A percentile compares a stretch with the other conserved stretches of the same genome.
Evolutionary conservation across 768 basidiomycete species (phyloP).

Genomic region (Suillus tomentosus): DNA sequence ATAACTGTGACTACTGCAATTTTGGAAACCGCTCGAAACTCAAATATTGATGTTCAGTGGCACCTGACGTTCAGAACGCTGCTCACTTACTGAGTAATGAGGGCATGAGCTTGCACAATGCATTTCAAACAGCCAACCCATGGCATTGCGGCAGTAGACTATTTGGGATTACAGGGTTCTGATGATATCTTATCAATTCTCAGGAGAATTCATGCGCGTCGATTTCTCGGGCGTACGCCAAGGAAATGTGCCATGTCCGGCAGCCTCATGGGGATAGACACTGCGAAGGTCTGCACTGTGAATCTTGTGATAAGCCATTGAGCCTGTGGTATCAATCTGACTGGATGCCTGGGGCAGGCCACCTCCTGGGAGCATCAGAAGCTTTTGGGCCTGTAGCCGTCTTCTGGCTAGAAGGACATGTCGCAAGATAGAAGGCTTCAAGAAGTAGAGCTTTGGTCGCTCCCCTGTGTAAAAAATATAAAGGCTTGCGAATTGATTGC

Average conservation of each 20-base stretch:
- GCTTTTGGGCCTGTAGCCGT: neutral
- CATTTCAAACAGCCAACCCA: no score
- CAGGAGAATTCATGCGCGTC: no score
- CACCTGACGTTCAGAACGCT: no score
- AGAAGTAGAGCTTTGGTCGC: neutral
- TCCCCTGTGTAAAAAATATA: conserved; percentile 2
- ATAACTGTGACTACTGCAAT: no score
- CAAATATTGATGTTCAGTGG: no score
- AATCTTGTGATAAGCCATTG: neutral
- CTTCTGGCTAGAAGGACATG: neutral
- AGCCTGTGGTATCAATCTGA: neutral
- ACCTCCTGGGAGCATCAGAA: neutral
- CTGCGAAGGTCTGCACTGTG: neutral
- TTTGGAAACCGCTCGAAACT: no score
- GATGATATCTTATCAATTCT: no score
- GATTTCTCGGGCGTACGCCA: no score
- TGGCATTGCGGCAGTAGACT: no score
- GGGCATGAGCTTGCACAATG: no score
- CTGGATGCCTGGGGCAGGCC: neutral
- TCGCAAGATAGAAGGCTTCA: conserved; percentile 4
- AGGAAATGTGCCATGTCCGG: neutral
- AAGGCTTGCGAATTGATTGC: neutral
- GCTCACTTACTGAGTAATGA: no score
- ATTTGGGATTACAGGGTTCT: no score
- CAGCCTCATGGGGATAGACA: neutral